Evolutionary conservation across 2,329 filamentous ascomycete genomes (phyloP), one percentile per base, ranked within the genome.

Genomic region (Epichloe gansuensis): DNA sequence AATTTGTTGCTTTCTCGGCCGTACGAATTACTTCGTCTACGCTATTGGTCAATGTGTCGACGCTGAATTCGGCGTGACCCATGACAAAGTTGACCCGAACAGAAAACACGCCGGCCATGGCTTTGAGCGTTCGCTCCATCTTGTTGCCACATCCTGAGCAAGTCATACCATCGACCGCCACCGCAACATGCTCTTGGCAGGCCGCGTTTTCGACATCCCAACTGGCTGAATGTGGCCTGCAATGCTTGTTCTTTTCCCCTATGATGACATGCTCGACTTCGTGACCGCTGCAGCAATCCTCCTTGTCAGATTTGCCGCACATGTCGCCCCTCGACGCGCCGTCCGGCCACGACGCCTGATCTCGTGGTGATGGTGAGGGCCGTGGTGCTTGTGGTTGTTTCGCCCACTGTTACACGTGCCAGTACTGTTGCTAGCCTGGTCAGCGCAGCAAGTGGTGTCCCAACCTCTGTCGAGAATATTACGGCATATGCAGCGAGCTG

Each of bases 51-150:
- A 57, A 54, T 0, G 52, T 51, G 45, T 68, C 60, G 2, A 68
- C 27, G 5, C 49, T 55, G 46, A 70, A 65, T 21, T 69, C 66
- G 41, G 61, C 68, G 6, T 59, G 63, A 4, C 66, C 66, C 59
- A 65, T 65, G 55, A 70, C 65, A 39, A 70, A 70, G 52, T 69
- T 69, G 54, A 70, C 65, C 0, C 59, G 62, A 2, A 64, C 61
- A 3, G 60, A 56, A 2, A 63, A 64, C 0, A 68, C 63, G 3
- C 65, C 66, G 3, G 55, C n/a, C 3, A 59, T 57, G 3, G 53
- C 55, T 0, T 53, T 53, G 34, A 69, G 61, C 2, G 60, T 58
- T 1, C 61, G 61, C 46, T 61, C 55, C 38, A 69, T 51, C 49
- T 68, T 69, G 52, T 65, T 64, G 4, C 57, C 66, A 36, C 67